Base-by-base conservation (phyloP, 1,284 basidiomycete genomes). In the Rhodotorula sp. region DNA sequence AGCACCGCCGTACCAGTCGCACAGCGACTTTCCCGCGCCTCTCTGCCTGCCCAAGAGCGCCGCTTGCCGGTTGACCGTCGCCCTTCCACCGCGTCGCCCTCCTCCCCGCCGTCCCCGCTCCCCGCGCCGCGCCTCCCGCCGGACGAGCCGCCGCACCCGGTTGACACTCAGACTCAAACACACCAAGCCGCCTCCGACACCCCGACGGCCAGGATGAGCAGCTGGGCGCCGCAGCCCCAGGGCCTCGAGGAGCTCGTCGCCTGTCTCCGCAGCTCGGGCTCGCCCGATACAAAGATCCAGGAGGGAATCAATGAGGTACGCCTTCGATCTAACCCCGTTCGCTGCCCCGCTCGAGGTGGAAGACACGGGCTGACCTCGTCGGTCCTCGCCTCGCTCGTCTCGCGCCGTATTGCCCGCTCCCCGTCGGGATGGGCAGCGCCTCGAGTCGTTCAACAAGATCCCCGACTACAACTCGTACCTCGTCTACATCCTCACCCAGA, bases 391-490 rank as follows among this genome's bases (percentile, higher is more conserved):
- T 34, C 53, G 15, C 32, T 54, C 53, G 5, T 13, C n/a, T 1
- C 21, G 22, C 53, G 15, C 53, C 32, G 29, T 32, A 1, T 27
- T 48, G n/a, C 29, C 29, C 27, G 57, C 25, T n/a, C 5, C 44
- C 8, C 34, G 21, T 25, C 6, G 3, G 27, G 12, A 5, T 27
- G 13, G 9, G 71, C 36, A 73, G 92, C 94, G 93, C 87, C 86
- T 96, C 72, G 92, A 92, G 81, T 87, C 86, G 77, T 94, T 95
- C 82, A 91, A 91, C 81, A 68, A 67, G 79, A 88, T 90, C 71
- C 91, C 94, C 66, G 93, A 96, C 83, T 99, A 98, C 82, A 91
- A 96, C 75, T 94, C 91, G 76, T 99, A 99, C 87, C 89, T 99
- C 72, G 91, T 91, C 57, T 93, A 96, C 82, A 94, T 98, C 83